Base-by-base conservation (phyloP, 768 basidiomycete species). In the Leccinellum albellum region DNA sequence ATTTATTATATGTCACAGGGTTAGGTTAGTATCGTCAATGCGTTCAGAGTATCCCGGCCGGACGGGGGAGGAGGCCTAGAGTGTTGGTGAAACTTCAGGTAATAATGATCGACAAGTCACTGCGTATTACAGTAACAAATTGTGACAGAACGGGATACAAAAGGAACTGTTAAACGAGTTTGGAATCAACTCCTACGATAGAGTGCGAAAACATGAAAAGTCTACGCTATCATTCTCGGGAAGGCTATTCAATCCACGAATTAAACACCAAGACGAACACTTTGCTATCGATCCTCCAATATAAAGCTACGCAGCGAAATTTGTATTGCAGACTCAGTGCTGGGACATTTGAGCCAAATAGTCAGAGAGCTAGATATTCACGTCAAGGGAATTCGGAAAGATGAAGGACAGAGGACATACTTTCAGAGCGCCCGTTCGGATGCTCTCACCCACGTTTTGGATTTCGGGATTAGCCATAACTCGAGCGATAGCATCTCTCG, bases 381-480 rank as follows among this genome's bases (percentile, higher is more conserved):
- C 14, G 51, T 64, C 32, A 64, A 45, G 8, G 31, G 40, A 15
- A 6, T n/a, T 20, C 45, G 13, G 28, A 32, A 26, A 14, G 6
- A 8, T 1, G 29, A 21, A 49, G 31, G 56, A 61, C 31, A 37
- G 15, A 29, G 33, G 2, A 74, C 81, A 54, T 52, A 92, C 89
- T 83, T 92, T 94, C 62, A 96, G 73, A 15, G 91, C 94, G 1
- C 91, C 89, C 6, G 79, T 74, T 62, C 94, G 75, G 51, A 96
- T 84, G 55, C 77, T 89, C 64, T 94, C 91, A 1, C 84, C 87
- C 15, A 87, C 79, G 63, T 87, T 90, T 76, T 94, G 92, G 28
- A 94, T 90, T 62, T 96, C 92, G 0, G 90, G 89, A 64, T 93
- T 93, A 1, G 88, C 77, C 66, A 97, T 74, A 24, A 95, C 82